Conservation (phyloP, 345 rosid species). For the Bruguiera gymnorhiza region DNA sequence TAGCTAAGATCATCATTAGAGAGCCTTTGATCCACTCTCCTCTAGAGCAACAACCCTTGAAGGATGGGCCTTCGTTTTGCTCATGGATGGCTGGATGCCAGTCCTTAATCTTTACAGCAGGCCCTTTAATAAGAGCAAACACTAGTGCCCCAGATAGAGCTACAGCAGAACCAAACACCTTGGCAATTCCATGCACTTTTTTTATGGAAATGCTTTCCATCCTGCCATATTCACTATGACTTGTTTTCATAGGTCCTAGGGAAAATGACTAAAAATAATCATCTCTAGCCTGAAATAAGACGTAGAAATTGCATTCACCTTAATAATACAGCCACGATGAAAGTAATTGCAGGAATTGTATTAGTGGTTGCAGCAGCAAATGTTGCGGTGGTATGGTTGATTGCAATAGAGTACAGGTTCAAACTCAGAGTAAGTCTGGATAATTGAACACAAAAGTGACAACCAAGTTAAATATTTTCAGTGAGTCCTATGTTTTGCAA, state of each 20-base stretch:
- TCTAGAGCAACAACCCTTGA: conserved; percentile 3
- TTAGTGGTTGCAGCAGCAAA: conserved; percentile 86
- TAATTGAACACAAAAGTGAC: neutral
- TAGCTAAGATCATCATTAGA: conserved; percentile 71
- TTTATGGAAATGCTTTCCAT: conserved; percentile 38
- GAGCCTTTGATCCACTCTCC: conserved; percentile 61
- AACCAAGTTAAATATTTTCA: neutral
- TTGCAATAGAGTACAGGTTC: conserved; percentile 65
- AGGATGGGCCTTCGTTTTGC: conserved; percentile 19
- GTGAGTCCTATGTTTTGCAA: too few relatives aligned
- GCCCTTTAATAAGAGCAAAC: conserved; percentile 76
- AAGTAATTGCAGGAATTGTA: conserved; percentile 72
- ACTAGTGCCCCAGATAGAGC: conserved; percentile 72
- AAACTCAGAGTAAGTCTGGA: conserved; percentile 66
- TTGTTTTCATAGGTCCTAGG: neutral
- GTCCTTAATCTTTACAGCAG: conserved; percentile 40
- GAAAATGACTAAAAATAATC: too few relatives aligned
- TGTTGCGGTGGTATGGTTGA: conserved; percentile 70
- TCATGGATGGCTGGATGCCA: conserved; percentile 20
- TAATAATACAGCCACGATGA: conserved; percentile 52
- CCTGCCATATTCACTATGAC: conserved; percentile 21
- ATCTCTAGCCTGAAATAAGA: neutral
- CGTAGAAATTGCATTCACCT: conserved; percentile 32
- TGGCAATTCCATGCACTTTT: conserved; percentile 51
- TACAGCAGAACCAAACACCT: conserved; percentile 56